These are phyloP conservation scores for Ruellia speciosa DNA, from an alignment of 305 asterid genomes.

Conservation along the genomic window DNA sequence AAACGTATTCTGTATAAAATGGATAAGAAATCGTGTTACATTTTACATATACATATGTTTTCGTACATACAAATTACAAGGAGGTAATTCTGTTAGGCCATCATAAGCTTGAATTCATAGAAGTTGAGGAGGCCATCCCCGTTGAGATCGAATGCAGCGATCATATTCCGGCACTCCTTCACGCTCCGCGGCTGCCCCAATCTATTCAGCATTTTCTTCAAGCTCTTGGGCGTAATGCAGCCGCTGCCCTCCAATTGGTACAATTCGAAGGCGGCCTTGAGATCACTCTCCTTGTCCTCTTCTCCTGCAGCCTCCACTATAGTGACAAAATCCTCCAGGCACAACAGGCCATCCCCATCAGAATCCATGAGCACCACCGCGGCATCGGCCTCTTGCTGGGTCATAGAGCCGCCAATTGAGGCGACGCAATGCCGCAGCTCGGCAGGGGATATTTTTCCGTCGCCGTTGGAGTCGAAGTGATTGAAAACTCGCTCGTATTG, in stretches of 20 bases:
- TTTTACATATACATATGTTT: too few species aligned
- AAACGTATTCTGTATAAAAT: background rate
- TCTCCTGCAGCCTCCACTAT: slow-evolving; percentile 47
- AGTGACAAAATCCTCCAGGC: slow-evolving; percentile 45
- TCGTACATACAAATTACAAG: too few species aligned
- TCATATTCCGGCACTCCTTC: slow-evolving; percentile 48
- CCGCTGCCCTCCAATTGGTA: slow-evolving; percentile 53
- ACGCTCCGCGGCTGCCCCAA: slow-evolving; percentile 42
- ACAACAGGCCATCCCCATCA: slow-evolving; percentile 47
- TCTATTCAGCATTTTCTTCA: slow-evolving; percentile 42
- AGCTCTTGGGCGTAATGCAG: slow-evolving; percentile 42
- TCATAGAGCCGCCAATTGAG: slow-evolving; percentile 24
- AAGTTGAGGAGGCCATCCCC: slow-evolving; percentile 57
- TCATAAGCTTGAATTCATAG: slow-evolving; percentile 62
- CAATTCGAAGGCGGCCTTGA: slow-evolving; percentile 53
- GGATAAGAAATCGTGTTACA: background rate
- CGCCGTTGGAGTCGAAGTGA: slow-evolving; percentile 35
- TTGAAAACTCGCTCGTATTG: slow-evolving; percentile 32
- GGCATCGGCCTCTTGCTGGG: slow-evolving; percentile 38
- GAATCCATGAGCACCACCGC: slow-evolving; percentile 43
- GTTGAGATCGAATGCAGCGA: slow-evolving; percentile 49
- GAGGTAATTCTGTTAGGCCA: slow-evolving; percentile 29
- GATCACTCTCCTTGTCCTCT: slow-evolving; percentile 41
- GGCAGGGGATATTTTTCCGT: slow-evolving; percentile 33
- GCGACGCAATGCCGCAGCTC: slow-evolving; percentile 37